These are phyloP conservation scores for Lichtheimia hyalospora DNA, from an alignment of 371 early-diverging fungal genomes.

Conservation along the genomic window DNA sequence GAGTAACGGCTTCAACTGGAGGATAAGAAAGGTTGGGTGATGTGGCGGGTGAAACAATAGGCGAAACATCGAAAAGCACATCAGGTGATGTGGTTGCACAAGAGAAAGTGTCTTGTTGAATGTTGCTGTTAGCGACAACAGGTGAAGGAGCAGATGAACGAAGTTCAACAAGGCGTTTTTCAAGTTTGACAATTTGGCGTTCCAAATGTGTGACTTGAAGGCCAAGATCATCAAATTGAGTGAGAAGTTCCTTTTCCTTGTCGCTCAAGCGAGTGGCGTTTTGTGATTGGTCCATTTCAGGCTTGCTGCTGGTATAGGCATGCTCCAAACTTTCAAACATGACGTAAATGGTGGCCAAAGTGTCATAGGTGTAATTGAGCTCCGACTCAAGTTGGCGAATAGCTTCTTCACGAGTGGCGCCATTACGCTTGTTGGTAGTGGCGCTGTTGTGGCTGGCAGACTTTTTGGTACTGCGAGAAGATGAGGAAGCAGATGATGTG, in stretches of 20 bases:
- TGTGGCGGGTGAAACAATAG: background rate
- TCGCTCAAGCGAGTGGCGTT: conserved; percentile 27
- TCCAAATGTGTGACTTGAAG: conserved; percentile 44
- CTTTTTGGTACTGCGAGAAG: background rate
- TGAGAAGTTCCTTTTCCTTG: conserved; percentile 44
- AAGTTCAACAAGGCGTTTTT: conserved; percentile 24
- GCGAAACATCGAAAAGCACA: background rate
- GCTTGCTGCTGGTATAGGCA: conserved; percentile 30
- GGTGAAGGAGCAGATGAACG: conserved; percentile 7
- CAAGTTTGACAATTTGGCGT: conserved; percentile 33
- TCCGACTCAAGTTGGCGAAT: conserved; percentile 23
- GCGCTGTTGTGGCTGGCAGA: background rate
- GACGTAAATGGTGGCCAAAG: conserved; percentile 36
- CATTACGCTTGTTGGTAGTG: background rate
- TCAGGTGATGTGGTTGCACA: background rate
- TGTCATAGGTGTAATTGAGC: conserved; percentile 34
- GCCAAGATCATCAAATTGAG: conserved; percentile 43
- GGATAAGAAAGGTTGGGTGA: background rate
- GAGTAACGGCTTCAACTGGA: too few relatives aligned
- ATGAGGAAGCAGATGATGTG: conserved; percentile 4
- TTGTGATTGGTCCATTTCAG: conserved; percentile 23
- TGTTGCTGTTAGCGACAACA: too few relatives aligned
- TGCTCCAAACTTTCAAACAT: conserved; percentile 33
- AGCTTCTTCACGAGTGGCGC: background rate
- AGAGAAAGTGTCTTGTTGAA: background rate